Percentiles rank a stretch among this genome's conserved stretches.
Evolutionary conservation across 106 monocot genomes (phyloP).

Genomic region (Xerophyta viscosa): DNA sequence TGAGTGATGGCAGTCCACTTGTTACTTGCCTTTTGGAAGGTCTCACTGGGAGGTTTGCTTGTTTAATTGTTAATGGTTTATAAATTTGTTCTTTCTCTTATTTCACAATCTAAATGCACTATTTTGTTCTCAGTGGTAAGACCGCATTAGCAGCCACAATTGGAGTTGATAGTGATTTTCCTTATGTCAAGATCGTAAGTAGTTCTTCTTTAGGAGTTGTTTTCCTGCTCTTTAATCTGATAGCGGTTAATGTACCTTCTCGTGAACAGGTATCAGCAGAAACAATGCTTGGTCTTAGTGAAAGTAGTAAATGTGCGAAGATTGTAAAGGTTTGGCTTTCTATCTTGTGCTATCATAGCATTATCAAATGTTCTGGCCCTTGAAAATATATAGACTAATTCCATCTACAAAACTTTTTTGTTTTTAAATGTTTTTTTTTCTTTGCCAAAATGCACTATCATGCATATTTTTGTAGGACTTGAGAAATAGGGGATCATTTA

Average conservation of each 20-base stretch:
- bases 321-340: slow-evolving; percentile 80
- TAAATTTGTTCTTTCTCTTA: neutral
- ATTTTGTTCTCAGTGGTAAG: slow-evolving; percentile 80
- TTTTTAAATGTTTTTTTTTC: no score
- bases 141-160: slow-evolving; percentile 82
- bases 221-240: neutral
- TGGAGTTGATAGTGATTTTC: slow-evolving; percentile 91
- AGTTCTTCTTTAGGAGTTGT: neutral
- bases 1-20: slow-evolving; percentile 86
- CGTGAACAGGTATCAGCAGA: slow-evolving; percentile 75
- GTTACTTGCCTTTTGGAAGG: slow-evolving; percentile 96
- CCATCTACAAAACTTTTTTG: no score
- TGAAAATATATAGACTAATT: no score
- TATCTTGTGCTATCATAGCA: no score
- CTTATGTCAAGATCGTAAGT: slow-evolving; percentile 97
- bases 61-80: neutral
- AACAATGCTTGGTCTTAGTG: slow-evolving; percentile 90
- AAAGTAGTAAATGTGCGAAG: slow-evolving; percentile 83
- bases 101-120: slow-evolving; percentile 3
- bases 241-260: neutral
- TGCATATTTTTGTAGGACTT: no score
- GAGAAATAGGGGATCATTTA: no score
- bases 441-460: no score
- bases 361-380: no score
- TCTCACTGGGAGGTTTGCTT: slow-evolving; percentile 62